Conservation (phyloP, 495 filamentous ascomycete genomes). For the Aspergillus bertholletiae region DNA sequence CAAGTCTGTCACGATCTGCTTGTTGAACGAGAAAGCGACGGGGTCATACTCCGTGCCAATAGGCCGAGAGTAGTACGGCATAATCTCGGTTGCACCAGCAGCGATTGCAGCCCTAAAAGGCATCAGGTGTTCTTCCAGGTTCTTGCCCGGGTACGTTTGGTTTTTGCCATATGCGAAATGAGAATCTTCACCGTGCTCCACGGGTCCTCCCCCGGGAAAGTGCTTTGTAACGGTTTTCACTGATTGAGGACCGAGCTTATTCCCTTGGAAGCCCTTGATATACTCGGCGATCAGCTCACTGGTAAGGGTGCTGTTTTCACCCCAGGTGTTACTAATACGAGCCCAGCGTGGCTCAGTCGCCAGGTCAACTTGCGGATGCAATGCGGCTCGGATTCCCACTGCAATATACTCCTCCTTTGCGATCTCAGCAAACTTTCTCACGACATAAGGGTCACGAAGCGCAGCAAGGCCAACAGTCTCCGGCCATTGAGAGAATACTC, state of each 20-base stretch:
- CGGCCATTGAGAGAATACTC: conserved; percentile 3
- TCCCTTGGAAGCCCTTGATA: conserved; percentile 14
- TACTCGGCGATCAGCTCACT: conserved; percentile 1
- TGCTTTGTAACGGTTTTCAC: conserved; percentile 34
- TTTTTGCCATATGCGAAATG: conserved; percentile 37
- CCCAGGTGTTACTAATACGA: conserved; percentile 23
- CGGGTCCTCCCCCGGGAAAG: conserved; percentile 34
- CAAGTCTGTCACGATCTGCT: conserved; percentile 27
- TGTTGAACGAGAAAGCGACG: conserved; percentile 24
- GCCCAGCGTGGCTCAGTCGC: conserved; percentile 35
- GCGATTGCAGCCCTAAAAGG: conserved; percentile 16
- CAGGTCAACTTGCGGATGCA: conserved; percentile 36
- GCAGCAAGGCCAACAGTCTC: neutral
- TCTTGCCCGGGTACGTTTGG: conserved; percentile 30
- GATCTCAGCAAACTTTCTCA: neutral
- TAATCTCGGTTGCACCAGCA: conserved; percentile 29
- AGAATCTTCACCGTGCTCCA: conserved; percentile 32
- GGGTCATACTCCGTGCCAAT: conserved; percentile 16
- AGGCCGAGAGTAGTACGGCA: conserved; percentile 25
- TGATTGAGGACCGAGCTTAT: conserved; percentile 14
- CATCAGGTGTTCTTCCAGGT: conserved; percentile 26
- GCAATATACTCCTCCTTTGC: neutral
- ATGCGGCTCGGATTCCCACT: conserved; percentile 11
- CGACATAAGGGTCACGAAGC: neutral
- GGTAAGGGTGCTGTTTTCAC: conserved; percentile 27